Percentiles rank a stretch among this genome's conserved stretches.
Evolutionary conservation across 2,329 filamentous ascomycete species (phyloP).

Genomic region (Nemania serpens): DNA sequence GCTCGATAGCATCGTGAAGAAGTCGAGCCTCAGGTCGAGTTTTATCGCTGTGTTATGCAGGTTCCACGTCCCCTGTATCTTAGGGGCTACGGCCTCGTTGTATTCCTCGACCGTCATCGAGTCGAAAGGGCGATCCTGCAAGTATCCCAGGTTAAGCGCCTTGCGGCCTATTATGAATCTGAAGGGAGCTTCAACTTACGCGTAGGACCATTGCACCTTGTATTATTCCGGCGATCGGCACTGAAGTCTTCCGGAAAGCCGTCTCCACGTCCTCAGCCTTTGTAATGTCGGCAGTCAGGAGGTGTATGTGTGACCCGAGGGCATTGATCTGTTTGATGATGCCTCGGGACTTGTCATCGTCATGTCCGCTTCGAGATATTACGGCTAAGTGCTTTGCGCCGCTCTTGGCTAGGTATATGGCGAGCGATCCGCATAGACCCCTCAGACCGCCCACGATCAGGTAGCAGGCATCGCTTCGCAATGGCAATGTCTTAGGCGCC

Average conservation of each 20-base stretch:
- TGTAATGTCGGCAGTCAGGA: constrained; percentile 30
- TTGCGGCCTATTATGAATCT: too few species aligned
- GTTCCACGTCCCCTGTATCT: constrained; percentile 48
- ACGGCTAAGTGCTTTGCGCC: constrained; percentile 43
- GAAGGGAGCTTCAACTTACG: too few species aligned
- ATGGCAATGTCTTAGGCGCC: constrained; percentile 22
- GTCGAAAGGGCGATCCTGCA: constrained; percentile 32
- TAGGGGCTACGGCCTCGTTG: constrained; percentile 38
- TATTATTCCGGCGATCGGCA: constrained; percentile 34
- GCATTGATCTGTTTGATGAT: constrained; percentile 30
- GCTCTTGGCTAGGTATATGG: constrained; percentile 40
- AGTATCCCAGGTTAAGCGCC: constrained; percentile 22
- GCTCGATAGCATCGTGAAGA: constrained; percentile 45
- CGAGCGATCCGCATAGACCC: constrained; percentile 45
- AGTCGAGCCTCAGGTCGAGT: constrained; percentile 37
- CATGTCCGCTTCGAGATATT: constrained; percentile 39
- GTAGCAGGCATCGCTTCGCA: constrained; percentile 31
- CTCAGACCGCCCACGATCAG: constrained; percentile 45
- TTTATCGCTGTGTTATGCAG: constrained; percentile 38
- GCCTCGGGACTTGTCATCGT: constrained; percentile 37
- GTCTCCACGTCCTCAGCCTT: constrained; percentile 18
- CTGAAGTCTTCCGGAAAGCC: constrained; percentile 12
- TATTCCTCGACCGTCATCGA: constrained; percentile 43
- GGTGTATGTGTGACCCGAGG: constrained; percentile 28
- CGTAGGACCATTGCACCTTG: constrained; percentile 33